These are phyloP conservation scores for Pichia sp. DNA, from an alignment of 1,139 yeast species.

Conservation along the genomic window DNA sequence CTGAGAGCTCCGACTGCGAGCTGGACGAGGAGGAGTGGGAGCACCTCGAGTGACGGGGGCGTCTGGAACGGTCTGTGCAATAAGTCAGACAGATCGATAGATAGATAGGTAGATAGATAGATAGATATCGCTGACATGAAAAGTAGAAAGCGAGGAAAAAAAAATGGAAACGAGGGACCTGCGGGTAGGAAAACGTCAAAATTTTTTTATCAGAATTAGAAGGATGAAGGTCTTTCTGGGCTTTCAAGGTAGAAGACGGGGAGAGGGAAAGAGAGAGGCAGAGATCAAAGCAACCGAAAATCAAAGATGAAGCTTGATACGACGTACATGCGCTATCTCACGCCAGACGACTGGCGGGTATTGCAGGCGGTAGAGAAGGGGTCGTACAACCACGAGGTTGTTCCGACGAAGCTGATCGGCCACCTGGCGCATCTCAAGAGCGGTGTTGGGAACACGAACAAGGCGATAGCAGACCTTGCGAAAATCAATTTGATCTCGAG, in stretches of 20 bases:
- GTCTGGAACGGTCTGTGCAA: neutral
- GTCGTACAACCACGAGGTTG: conserved; percentile 88
- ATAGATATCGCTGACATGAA: neutral
- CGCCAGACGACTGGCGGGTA: conserved; percentile 85
- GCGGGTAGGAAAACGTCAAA: no score
- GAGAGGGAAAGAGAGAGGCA: no score
- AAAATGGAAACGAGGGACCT: no score
- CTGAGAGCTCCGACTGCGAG: neutral
- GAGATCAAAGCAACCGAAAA: neutral
- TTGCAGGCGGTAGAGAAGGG: conserved; percentile 89
- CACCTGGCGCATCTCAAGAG: conserved; percentile 76
- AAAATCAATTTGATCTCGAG: conserved; percentile 74
- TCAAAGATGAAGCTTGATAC: conserved; percentile 79
- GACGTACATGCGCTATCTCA: conserved; percentile 86
- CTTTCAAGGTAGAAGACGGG: no score
- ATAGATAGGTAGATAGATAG: neutral
- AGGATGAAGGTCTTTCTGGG: no score
- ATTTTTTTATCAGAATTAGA: no score
- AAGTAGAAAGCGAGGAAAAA: neutral
- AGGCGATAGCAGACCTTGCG: conserved; percentile 81
- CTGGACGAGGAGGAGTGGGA: conserved; percentile 2
- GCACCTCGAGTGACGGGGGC: conserved; percentile 8
- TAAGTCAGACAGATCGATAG: neutral
- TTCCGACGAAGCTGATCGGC: conserved; percentile 81
- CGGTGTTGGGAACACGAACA: conserved; percentile 63